phyloP scores from a whole-genome alignment of 257 asterid genomes.

The Buddleja alternifolia region DNA sequence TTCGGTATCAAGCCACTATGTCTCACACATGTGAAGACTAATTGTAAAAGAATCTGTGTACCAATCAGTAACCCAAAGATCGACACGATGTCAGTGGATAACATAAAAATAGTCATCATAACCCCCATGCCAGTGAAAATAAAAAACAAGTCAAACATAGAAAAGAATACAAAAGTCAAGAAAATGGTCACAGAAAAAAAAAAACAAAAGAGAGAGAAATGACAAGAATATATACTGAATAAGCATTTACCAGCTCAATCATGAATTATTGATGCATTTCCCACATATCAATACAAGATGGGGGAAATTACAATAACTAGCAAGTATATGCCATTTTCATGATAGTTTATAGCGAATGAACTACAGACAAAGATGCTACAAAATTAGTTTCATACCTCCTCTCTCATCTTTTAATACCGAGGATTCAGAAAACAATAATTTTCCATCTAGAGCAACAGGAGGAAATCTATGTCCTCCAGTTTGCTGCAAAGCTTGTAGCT shows the following conservation, averaged over 20 bases:
- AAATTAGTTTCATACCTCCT: constrained; percentile 47
- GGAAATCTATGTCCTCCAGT: constrained; percentile 36
- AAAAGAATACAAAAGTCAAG: background rate
- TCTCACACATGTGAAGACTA: background rate
- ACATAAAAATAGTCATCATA: background rate
- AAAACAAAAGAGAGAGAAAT: background rate
- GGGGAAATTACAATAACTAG: constrained; percentile 15
- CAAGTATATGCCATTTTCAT: constrained; percentile 7
- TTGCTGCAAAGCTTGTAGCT: constrained; percentile 31
- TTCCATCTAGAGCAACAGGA: constrained; percentile 31
- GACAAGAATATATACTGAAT: constrained; percentile 2
- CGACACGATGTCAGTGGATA: background rate
- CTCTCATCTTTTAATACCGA: constrained; percentile 37
- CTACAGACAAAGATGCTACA: background rate
- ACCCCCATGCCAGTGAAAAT: background rate
- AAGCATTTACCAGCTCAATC: background rate
- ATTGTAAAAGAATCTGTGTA: background rate
- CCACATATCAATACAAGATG: background rate
- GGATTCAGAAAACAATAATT: constrained; percentile 25
- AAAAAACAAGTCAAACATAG: background rate
- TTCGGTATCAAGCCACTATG: background rate
- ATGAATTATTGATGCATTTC: background rate
- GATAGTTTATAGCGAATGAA: constrained; percentile 8
- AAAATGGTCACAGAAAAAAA: background rate
- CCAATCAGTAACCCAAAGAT: background rate